phyloP scores from a whole-genome alignment of 306 rosid species.

The Lathyrus sativus region DNA sequence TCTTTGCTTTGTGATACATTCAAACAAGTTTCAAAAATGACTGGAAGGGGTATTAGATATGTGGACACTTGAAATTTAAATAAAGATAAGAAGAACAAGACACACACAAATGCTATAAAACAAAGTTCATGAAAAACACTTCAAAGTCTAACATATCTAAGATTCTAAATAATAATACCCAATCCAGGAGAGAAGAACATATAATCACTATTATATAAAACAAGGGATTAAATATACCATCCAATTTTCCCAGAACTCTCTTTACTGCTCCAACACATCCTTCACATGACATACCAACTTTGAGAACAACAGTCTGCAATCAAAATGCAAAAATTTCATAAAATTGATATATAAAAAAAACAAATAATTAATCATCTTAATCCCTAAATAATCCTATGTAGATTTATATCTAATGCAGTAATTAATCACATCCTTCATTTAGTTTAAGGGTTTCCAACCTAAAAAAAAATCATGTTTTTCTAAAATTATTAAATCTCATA shows the following conservation, averaged over 20 bases:
- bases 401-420: too few species aligned
- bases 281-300: conserved; percentile 96
- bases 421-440: background rate
- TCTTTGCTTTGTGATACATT: too few species aligned
- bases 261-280: conserved; percentile 96
- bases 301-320: conserved; percentile 81
- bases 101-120: background rate
- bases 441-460: background rate
- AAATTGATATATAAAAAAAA: background rate
- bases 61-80: background rate
- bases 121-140: conserved; percentile 4
- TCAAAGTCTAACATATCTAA: background rate
- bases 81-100: background rate
- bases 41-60: background rate
- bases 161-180: conserved; percentile 11
- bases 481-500: background rate
- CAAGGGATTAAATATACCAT: conserved; percentile 53
- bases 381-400: background rate
- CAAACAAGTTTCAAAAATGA: background rate
- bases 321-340: conserved; percentile 10
- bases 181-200: background rate
- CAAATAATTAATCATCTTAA: conserved; percentile 10
- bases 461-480: background rate
- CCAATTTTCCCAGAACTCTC: conserved; percentile 89
- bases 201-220: background rate